Percentiles rank a stretch among this genome's conserved stretches.
Evolutionary conservation across 495 filamentous ascomycete species (phyloP).

Genomic region (Cetradonia linearis): DNA sequence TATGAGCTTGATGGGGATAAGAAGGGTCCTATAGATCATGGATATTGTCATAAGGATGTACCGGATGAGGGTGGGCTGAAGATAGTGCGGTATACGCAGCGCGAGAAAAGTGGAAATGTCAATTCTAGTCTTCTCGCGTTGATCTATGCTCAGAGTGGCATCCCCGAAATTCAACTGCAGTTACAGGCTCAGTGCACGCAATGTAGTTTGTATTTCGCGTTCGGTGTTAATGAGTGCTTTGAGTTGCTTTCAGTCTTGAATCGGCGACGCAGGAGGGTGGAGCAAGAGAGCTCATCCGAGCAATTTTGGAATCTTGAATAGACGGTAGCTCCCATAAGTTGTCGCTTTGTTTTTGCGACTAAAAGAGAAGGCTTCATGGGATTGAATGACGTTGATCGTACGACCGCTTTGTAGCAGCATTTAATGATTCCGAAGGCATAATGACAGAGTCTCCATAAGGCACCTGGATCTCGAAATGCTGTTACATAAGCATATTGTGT

Average conservation of each 20-base stretch:
- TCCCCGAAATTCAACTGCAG: background rate
- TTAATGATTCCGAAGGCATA: background rate
- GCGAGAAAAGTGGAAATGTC: background rate
- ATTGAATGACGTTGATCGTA: background rate
- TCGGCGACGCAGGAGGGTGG: background rate
- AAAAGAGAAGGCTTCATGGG: background rate
- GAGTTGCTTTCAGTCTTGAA: background rate
- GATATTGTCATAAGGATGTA: background rate
- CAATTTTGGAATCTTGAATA: background rate
- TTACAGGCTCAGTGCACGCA: background rate
- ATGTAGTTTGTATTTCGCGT: background rate
- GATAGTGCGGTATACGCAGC: background rate
- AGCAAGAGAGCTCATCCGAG: background rate
- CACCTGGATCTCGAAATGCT: background rate
- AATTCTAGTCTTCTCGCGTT: background rate
- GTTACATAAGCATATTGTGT: background rate
- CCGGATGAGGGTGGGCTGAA: background rate
- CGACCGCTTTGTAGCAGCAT: background rate
- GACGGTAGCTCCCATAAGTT: background rate
- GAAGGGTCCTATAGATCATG: background rate
- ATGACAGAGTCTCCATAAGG: background rate
- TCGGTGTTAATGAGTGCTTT: background rate
- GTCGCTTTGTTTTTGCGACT: background rate
- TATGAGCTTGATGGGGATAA: conserved; percentile 2
- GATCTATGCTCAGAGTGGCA: background rate